A percentile compares a stretch with the other conserved stretches of the same genome.
These are phyloP conservation scores for Talaromyces ruber DNA, from an alignment of 495 filamentous ascomycete species.

Conservation along the genomic window DNA sequence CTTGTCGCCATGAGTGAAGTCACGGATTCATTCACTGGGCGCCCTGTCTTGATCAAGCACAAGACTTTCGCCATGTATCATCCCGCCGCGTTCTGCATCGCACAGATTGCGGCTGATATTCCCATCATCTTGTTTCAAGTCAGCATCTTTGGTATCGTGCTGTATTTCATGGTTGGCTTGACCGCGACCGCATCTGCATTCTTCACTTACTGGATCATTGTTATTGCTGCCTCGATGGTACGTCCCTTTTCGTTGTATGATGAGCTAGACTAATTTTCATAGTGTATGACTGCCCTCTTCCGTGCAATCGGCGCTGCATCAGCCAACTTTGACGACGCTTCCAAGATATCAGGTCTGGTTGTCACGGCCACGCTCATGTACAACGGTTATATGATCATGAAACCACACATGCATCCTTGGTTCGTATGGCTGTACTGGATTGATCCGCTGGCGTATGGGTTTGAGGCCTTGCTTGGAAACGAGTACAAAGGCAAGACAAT, in stretches of 20 bases:
- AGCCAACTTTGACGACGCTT: slow-evolving; percentile 42
- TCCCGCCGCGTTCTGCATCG: slow-evolving; percentile 63
- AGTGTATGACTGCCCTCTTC: slow-evolving; percentile 45
- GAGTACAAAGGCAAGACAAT: slow-evolving; percentile 52
- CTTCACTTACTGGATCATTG: slow-evolving; percentile 43
- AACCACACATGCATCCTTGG: slow-evolving; percentile 64
- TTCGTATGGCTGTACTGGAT: slow-evolving; percentile 67
- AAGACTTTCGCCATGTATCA: slow-evolving; percentile 68
- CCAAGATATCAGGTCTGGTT: slow-evolving; percentile 42
- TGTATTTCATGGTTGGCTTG: slow-evolving; percentile 66
- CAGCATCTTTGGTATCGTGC: slow-evolving; percentile 54
- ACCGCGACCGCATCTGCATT: slow-evolving; percentile 37
- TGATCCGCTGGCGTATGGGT: slow-evolving; percentile 65
- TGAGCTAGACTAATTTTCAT: slow-evolving; percentile 5
- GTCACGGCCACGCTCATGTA: slow-evolving; percentile 50
- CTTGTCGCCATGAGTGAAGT: slow-evolving; percentile 65
- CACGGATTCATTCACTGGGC: slow-evolving; percentile 57
- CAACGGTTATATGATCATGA: slow-evolving; percentile 64
- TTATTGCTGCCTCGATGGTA: slow-evolving; percentile 32
- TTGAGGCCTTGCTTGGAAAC: slow-evolving; percentile 58
- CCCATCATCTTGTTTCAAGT: slow-evolving; percentile 60
- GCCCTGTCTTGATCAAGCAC: slow-evolving; percentile 69
- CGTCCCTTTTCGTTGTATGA: slow-evolving; percentile 9
- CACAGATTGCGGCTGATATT: slow-evolving; percentile 61
- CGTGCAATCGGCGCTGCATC: slow-evolving; percentile 41